phyloP scores from a whole-genome alignment of 805 yeast genomes.

The Spathaspora sp. region DNA sequence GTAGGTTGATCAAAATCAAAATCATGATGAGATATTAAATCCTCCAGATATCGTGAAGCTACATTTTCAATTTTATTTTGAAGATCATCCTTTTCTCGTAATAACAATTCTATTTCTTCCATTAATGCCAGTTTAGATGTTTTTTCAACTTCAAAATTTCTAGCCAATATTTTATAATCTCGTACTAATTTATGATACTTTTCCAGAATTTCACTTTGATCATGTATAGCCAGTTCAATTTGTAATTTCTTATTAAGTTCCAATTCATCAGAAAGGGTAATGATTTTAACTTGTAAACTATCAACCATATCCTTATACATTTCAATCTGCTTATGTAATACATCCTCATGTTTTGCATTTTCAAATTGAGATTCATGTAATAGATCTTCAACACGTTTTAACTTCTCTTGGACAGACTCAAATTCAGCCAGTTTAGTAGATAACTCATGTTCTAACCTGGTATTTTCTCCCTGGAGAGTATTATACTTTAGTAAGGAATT shows the following conservation, averaged over 20 bases:
- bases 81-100: slow-evolving; percentile 26
- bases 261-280: slow-evolving; percentile 9
- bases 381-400: slow-evolving; percentile 22
- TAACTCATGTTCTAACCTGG: slow-evolving; percentile 30
- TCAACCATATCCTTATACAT: slow-evolving; percentile 31
- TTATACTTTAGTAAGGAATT: slow-evolving; percentile 28
- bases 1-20: slow-evolving; percentile 7
- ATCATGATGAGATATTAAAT: slow-evolving; percentile 1
- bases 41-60: background rate
- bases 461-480: slow-evolving; percentile 20
- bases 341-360: slow-evolving; percentile 21
- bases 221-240: slow-evolving; percentile 5
- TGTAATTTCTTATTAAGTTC: background rate
- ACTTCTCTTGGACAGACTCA: slow-evolving; percentile 23
- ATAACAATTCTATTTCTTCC: slow-evolving; percentile 50
- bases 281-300: slow-evolving; percentile 25
- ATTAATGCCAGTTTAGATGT: slow-evolving; percentile 50
- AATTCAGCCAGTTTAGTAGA: slow-evolving; percentile 18
- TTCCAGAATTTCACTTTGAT: slow-evolving; percentile 14
- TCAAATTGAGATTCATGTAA: slow-evolving; percentile 27
- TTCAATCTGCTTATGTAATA: slow-evolving; percentile 25
- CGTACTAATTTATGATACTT: slow-evolving; percentile 28
- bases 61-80: background rate
- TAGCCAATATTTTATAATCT: slow-evolving; percentile 39
- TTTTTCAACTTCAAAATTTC: slow-evolving; percentile 50